Evolutionary conservation across 2,329 filamentous ascomycete genomes (phyloP).

Genomic region (Aspergillus fructus): DNA sequence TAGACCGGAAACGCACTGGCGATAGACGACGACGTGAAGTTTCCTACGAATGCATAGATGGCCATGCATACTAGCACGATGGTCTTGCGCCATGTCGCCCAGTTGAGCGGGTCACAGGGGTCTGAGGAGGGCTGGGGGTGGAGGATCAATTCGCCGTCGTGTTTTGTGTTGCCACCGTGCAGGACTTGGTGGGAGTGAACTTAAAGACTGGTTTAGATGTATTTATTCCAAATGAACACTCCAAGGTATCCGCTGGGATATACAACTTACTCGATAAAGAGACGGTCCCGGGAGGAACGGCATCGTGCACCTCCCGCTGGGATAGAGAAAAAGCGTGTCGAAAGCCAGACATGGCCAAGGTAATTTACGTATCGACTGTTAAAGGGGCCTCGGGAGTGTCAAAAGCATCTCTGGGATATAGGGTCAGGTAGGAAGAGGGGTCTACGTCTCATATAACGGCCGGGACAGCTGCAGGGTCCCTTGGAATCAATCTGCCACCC

Average conservation of each 20-base stretch:
- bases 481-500: not conserved
- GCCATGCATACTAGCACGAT: slow-evolving; percentile 4
- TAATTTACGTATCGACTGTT: not conserved
- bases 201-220: not conserved
- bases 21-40: slow-evolving; percentile 10
- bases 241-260: too few species aligned
- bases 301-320: slow-evolving; percentile 5
- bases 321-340: slow-evolving; percentile 12
- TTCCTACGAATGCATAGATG: slow-evolving; percentile 9
- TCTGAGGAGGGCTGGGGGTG: slow-evolving; percentile 10
- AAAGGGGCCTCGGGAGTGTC: not conserved
- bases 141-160: slow-evolving; percentile 8
- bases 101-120: slow-evolving; percentile 10
- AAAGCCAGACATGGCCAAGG: slow-evolving; percentile 8
- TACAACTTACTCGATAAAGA: slow-evolving; percentile 1
- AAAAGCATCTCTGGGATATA: too few species aligned
- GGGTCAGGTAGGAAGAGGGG: not conserved
- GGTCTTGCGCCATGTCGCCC: slow-evolving; percentile 10
- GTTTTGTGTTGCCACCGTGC: not conserved
- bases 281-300: slow-evolving; percentile 7
- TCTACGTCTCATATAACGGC: not conserved
- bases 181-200: slow-evolving; percentile 2
- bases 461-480: not conserved
- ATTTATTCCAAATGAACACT: too few species aligned
- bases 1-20: slow-evolving; percentile 12